Percentiles rank a stretch among this genome's conserved stretches.
Evolutionary conservation across 495 filamentous ascomycete species (phyloP).

Genomic region (Penicillium dipodomyicola): DNA sequence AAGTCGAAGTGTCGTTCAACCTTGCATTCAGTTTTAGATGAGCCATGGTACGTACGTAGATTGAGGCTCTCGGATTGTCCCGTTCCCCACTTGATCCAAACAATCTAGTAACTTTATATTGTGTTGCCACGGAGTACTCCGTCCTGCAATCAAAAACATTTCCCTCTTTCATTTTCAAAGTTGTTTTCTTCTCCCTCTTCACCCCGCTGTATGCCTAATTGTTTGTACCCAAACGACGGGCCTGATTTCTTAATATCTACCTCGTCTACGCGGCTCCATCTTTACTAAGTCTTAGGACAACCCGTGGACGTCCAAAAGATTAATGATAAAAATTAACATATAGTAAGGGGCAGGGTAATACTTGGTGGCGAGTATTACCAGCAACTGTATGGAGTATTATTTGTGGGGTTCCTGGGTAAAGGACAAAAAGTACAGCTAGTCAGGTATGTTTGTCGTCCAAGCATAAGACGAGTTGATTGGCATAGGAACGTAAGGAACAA

Average conservation of each 20-base stretch:
- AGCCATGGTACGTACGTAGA: not conserved
- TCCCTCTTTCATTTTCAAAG: too few relatives aligned
- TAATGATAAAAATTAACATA: not conserved
- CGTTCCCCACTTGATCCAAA: constrained; percentile 3
- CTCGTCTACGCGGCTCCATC: not conserved
- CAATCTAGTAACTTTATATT: not conserved
- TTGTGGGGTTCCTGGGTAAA: too few relatives aligned
- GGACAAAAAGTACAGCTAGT: not conserved
- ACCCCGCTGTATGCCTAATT: not conserved
- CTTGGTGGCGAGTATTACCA: constrained; percentile 5
- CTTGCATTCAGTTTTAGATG: not conserved
- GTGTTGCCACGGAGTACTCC: not conserved
- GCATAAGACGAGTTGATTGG: not conserved
- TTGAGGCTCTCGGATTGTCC: not conserved
- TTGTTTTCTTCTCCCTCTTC: not conserved
- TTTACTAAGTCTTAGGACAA: not conserved
- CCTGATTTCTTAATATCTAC: not conserved
- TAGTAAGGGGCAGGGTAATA: not conserved
- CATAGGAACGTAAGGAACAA: not conserved
- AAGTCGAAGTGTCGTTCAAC: not conserved
- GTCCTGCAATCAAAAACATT: not conserved
- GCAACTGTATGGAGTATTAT: too few relatives aligned
- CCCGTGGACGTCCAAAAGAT: not conserved
- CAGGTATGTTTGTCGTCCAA: not conserved
- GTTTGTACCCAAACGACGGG: not conserved